Percentiles rank a stretch among this genome's conserved stretches.
Evolutionary conservation across 352 stramenopile genomes (phyloP).

Genomic region (Globisporangium echinulatum): DNA sequence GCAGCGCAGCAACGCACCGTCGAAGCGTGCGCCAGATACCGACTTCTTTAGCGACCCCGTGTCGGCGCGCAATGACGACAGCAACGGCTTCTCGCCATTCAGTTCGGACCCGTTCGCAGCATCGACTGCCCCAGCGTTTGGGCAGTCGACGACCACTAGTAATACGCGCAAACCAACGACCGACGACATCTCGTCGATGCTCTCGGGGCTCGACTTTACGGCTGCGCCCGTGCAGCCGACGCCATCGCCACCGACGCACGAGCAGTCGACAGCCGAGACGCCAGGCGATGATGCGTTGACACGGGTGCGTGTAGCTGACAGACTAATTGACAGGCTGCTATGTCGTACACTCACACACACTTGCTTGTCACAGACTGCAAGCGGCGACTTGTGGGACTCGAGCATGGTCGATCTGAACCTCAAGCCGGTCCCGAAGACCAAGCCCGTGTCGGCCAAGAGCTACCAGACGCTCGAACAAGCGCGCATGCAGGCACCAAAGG

Average conservation of each 20-base stretch:
- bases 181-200: slow-evolving; percentile 71
- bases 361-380: slow-evolving; percentile 19
- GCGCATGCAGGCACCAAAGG: slow-evolving; percentile 43
- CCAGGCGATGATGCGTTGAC: neutral
- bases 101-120: slow-evolving; percentile 12
- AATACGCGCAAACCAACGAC: slow-evolving; percentile 10
- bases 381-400: slow-evolving; percentile 62
- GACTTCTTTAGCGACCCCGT: slow-evolving; percentile 7
- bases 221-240: slow-evolving; percentile 30
- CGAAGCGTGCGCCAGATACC: neutral
- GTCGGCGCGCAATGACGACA: no score
- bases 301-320: neutral
- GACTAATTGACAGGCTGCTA: no score
- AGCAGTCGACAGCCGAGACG: slow-evolving; percentile 27
- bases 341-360: neutral
- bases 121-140: slow-evolving; percentile 1
- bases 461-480: slow-evolving; percentile 75
- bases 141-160: neutral
- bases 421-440: slow-evolving; percentile 37
- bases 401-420: slow-evolving; percentile 75
- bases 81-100: slow-evolving; percentile 11
- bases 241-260: slow-evolving; percentile 10
- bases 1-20: slow-evolving; percentile 6
- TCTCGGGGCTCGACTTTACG: slow-evolving; percentile 71
- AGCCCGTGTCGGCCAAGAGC: slow-evolving; percentile 34